Evolutionary conservation across 2,329 filamentous ascomycete species (phyloP), one percentile per base, ranked within the genome.

Genomic region (Paecilomyces fulvus): DNA sequence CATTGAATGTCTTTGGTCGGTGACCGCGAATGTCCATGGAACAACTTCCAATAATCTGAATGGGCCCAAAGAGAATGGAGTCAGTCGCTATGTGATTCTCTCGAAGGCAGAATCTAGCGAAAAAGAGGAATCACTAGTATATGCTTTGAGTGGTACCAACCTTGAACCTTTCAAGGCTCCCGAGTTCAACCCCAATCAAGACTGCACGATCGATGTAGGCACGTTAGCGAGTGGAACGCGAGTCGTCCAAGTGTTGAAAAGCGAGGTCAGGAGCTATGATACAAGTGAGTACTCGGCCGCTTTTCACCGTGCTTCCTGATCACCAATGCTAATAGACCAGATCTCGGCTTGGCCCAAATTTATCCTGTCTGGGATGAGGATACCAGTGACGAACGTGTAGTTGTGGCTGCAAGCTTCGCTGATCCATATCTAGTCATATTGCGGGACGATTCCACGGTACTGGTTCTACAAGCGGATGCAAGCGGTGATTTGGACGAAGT

Each of bases 321-420:
- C 52, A 52, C 30, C 11, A 30, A 57, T 54, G 53, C 56, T 65
- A 53, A 65, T 30, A 30, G 30, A 25, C 30, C 65, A 90, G 90
- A 95, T 70, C 82, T 99, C 58, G 89, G 88, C 10, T 80, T 99
- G 54, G 86, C 87, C 50, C 92, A 97, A 67, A 97, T 99, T 55
- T 81, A 96, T 52, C 90, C 92, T 0, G 90, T 97, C 82, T 83
- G 90, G 59, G 94, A 97, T 64, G 94, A 96, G 65, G 89, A 94
- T 61, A 92, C 87, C 0, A 91, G 88, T 11, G 86, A 76, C 43
- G 70, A 96, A 65, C 86, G 90, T 3, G 82, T 86, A 54, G 87
- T 94, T 48, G 77, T 91, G 50, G 88, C 85, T 65, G 88, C 89
- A 37, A 95, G 89, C 68, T 92, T 97, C 64, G 83, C 83, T 20